Conservation (phyloP, 345 rosid species). For the Dipteronia dyeriana region DNA sequence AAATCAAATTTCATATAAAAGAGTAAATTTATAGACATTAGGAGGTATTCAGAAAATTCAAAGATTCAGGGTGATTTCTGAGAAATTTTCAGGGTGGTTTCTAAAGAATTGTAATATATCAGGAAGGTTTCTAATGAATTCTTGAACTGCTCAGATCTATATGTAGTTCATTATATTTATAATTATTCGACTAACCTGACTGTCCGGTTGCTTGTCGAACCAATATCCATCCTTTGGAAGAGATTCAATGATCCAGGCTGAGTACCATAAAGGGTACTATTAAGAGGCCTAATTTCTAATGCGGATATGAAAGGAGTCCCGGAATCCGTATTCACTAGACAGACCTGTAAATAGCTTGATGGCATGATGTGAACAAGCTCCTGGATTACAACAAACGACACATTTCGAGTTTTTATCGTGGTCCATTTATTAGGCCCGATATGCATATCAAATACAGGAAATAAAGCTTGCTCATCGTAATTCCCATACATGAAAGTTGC, state of each 20-base stretch:
- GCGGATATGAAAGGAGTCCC: conserved; percentile 26
- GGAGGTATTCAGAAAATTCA: too few species aligned
- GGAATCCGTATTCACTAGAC: conserved; percentile 20
- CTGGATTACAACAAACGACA: background rate
- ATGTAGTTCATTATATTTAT: background rate
- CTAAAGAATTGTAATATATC: too few species aligned
- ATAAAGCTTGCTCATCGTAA: conserved; percentile 1
- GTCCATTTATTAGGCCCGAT: conserved; percentile 16
- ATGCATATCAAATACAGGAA: conserved; percentile 19
- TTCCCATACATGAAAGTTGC: conserved; percentile 17
- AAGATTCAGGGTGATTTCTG: too few species aligned
- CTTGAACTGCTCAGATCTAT: background rate
- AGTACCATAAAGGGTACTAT: background rate
- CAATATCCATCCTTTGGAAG: background rate
- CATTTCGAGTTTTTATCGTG: background rate
- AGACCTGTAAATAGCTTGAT: conserved; percentile 4
- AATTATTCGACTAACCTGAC: conserved; percentile 12
- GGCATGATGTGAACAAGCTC: background rate
- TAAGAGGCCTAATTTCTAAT: conserved; percentile 18
- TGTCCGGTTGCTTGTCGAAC: background rate
- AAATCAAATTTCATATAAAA: too few species aligned
- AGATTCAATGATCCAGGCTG: conserved; percentile 1
- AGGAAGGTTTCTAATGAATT: background rate
- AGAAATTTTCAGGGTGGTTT: too few species aligned
- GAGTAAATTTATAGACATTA: too few species aligned